A percentile compares a stretch with the other conserved stretches of the same genome.
Evolutionary conservation across 1,284 basidiomycete species (phyloP).

Genomic region (Exobasidium cylindrosporum): DNA sequence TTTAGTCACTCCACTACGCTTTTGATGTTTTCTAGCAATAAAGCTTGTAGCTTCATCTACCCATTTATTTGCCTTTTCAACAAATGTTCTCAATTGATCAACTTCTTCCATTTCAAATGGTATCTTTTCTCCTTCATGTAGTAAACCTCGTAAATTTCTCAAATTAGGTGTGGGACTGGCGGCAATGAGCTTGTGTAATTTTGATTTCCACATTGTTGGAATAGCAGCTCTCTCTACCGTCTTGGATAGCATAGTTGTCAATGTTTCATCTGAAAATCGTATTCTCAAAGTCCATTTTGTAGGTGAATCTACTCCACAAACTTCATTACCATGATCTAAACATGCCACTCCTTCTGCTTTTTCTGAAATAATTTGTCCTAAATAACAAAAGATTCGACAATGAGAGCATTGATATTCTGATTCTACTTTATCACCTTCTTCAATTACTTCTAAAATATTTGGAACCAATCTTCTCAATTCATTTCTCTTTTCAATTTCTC

Average conservation of each 20-base stretch:
- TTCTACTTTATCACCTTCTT: slow-evolving; percentile 78
- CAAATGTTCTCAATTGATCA: slow-evolving; percentile 70
- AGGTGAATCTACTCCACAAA: slow-evolving; percentile 69
- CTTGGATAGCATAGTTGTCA: slow-evolving; percentile 55
- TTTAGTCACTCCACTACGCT: slow-evolving; percentile 19
- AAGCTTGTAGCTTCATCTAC: slow-evolving; percentile 62
- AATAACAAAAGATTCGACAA: slow-evolving; percentile 93
- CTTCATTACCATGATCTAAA: slow-evolving; percentile 74
- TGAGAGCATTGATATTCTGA: slow-evolving; percentile 90
- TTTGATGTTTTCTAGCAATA: slow-evolving; percentile 60
- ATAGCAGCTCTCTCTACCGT: slow-evolving; percentile 67
- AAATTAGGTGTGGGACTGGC: slow-evolving; percentile 66
- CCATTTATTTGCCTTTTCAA: slow-evolving; percentile 78
- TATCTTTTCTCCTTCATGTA: slow-evolving; percentile 83
- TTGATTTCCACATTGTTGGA: slow-evolving; percentile 72
- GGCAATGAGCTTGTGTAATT: slow-evolving; percentile 67
- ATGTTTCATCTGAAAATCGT: slow-evolving; percentile 76
- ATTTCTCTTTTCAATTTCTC: slow-evolving; percentile 72
- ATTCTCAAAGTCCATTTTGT: slow-evolving; percentile 68
- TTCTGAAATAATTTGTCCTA: slow-evolving; percentile 71
- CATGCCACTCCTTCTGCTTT: slow-evolving; percentile 72
- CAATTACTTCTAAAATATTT: slow-evolving; percentile 68
- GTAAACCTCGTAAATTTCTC: slow-evolving; percentile 70
- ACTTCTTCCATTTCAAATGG: slow-evolving; percentile 72
- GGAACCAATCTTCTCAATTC: slow-evolving; percentile 58